Conservation (phyloP, 495 filamentous ascomycete genomes). For the Aspergillus coremiiformis region DNA sequence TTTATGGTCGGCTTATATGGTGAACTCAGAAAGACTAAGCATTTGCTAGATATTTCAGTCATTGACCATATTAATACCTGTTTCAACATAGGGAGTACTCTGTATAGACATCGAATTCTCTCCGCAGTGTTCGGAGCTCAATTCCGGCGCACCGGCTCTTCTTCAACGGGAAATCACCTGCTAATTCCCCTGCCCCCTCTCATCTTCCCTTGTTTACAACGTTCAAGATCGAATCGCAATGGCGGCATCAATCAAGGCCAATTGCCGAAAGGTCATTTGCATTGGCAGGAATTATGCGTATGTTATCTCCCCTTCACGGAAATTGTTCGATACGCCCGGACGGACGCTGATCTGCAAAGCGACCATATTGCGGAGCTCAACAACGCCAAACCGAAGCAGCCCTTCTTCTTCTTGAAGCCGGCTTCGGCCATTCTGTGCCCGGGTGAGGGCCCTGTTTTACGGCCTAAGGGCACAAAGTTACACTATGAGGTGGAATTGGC, state of each 20-base stretch:
- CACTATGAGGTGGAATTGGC: constrained; percentile 97
- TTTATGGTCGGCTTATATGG: no score
- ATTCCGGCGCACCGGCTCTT: constrained; percentile 9
- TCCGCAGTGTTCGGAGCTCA: constrained; percentile 9
- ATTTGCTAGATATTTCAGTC: no score
- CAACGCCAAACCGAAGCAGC: constrained; percentile 75
- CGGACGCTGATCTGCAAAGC: constrained; percentile 33
- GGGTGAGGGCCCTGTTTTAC: constrained; percentile 69
- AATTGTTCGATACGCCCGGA: not conserved
- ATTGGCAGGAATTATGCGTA: constrained; percentile 98
- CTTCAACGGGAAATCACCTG: constrained; percentile 7
- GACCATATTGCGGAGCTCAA: constrained; percentile 93
- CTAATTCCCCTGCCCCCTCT: not conserved
- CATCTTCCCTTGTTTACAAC: not conserved
- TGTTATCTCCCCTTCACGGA: constrained; percentile 27
- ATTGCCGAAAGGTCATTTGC: constrained; percentile 85
- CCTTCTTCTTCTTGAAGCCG: constrained; percentile 99
- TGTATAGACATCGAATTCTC: no score
- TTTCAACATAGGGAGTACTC: no score
- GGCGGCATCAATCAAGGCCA: constrained; percentile 37
- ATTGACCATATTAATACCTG: no score
- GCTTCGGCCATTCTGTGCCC: constrained; percentile 73
- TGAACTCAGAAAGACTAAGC: no score
- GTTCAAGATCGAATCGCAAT: constrained; percentile 15
- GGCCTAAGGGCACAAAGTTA: constrained; percentile 70